phyloP scores from a whole-genome alignment of 2,329 filamentous ascomycete species.

The Colletotrichum limetticola region DNA sequence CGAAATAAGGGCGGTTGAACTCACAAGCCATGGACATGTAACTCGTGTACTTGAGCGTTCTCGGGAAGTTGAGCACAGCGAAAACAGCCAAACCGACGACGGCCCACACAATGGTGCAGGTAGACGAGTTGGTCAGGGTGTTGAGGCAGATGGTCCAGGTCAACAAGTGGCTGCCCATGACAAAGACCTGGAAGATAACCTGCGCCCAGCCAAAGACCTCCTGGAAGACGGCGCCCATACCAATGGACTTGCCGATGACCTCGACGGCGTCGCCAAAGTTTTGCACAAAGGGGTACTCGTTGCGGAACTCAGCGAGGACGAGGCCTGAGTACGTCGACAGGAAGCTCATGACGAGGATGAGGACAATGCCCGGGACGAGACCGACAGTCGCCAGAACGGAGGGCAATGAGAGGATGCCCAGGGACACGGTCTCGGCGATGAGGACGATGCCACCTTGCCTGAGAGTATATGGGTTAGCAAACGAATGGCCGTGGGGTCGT shows the following conservation, averaged over 20 bases:
- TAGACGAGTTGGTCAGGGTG: constrained; percentile 66
- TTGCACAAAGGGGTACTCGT: constrained; percentile 74
- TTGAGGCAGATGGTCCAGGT: constrained; percentile 76
- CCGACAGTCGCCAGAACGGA: constrained; percentile 79
- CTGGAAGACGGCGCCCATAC: constrained; percentile 63
- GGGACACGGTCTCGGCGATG: constrained; percentile 56
- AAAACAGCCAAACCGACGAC: constrained; percentile 69
- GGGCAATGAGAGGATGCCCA: constrained; percentile 76
- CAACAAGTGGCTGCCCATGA: constrained; percentile 76
- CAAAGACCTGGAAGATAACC: constrained; percentile 72
- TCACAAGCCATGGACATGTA: constrained; percentile 68
- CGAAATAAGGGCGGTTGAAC: neutral
- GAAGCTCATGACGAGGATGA: constrained; percentile 74
- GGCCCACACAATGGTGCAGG: constrained; percentile 73
- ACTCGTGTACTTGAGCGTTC: constrained; percentile 71
- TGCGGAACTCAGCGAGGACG: constrained; percentile 73
- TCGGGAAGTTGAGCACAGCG: constrained; percentile 67
- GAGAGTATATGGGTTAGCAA: neutral
- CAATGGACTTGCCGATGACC: constrained; percentile 58
- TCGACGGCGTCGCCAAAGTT: constrained; percentile 75
- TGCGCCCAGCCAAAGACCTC: constrained; percentile 70
- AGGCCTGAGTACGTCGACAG: constrained; percentile 73
- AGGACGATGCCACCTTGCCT: constrained; percentile 58
- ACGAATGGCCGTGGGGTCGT: too few relatives aligned
- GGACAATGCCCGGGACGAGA: constrained; percentile 76